These are phyloP conservation scores for Pelargonium citronellum DNA, from an alignment of 441 rosid genomes.

Conservation along the genomic window DNA sequence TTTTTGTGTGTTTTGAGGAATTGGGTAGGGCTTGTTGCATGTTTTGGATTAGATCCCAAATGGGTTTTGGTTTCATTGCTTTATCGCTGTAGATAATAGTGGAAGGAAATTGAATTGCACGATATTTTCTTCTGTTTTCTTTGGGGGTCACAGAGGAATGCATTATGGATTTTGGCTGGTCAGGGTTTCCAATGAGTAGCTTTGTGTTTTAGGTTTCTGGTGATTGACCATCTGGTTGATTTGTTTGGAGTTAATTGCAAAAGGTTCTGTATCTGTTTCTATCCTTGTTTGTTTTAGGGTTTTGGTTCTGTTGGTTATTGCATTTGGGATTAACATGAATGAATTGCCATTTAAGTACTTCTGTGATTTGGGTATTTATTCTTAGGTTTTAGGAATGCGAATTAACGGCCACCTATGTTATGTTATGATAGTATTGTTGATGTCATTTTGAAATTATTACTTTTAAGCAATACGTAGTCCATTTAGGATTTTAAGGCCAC, in stretches of 20 bases:
- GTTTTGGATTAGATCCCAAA: slow-evolving; percentile 21
- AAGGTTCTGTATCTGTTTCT: slow-evolving; percentile 24
- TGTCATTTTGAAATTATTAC: neutral
- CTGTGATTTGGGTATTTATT: neutral
- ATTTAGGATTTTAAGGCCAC: neutral
- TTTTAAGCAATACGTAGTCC: neutral
- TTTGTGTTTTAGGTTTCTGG: slow-evolving; percentile 24
- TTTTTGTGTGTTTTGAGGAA: neutral
- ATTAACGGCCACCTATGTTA: neutral
- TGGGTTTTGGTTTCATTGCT: slow-evolving; percentile 5
- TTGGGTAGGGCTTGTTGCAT: slow-evolving; percentile 26
- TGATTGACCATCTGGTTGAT: slow-evolving; percentile 35
- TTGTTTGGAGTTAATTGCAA: slow-evolving; percentile 17
- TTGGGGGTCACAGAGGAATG: slow-evolving; percentile 39
- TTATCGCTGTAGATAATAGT: too few species aligned
- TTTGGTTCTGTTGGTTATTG: slow-evolving; percentile 13
- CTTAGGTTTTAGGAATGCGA: too few species aligned
- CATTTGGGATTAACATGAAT: slow-evolving; percentile 6
- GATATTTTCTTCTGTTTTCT: slow-evolving; percentile 37
- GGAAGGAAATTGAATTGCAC: slow-evolving; percentile 22
- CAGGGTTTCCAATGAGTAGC: slow-evolving; percentile 22
- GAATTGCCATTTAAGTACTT: neutral
- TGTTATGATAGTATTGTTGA: neutral
- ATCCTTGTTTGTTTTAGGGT: slow-evolving; percentile 1
- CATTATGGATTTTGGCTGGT: slow-evolving; percentile 36